Conservation (phyloP, 768 basidiomycete genomes). For the Lepiota subincarnata region DNA sequence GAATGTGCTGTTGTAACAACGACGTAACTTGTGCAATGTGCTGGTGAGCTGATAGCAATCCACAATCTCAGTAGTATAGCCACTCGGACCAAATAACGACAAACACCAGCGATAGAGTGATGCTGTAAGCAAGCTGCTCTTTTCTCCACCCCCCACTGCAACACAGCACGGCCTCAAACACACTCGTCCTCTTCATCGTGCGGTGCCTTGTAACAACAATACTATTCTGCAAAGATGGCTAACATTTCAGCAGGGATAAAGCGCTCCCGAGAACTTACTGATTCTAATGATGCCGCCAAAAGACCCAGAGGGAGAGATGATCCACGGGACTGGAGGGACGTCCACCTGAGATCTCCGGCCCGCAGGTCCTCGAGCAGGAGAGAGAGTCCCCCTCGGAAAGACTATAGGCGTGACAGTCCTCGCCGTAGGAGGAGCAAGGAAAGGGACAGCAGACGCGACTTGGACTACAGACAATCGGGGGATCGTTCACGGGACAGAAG, state of each 20-base stretch:
- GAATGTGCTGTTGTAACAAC: no score
- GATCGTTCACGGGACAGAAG: conserved; percentile 17
- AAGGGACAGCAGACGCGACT: conserved; percentile 25
- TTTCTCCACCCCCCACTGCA: not conserved
- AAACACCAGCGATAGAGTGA: no score
- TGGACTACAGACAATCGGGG: conserved; percentile 8
- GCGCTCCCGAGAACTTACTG: conserved; percentile 66
- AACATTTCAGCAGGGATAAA: conserved; percentile 81
- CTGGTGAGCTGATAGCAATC: no score
- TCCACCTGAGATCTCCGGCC: conserved; percentile 44
- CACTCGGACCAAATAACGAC: no score
- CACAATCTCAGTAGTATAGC: no score
- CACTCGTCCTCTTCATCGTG: conserved; percentile 11
- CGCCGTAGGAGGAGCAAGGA: conserved; percentile 33
- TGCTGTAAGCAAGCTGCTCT: no score
- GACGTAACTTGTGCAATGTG: no score
- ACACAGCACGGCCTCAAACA: conserved; percentile 5
- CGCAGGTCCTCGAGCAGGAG: conserved; percentile 28
- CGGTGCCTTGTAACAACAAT: conserved; percentile 13
- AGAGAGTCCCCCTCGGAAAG: conserved; percentile 32
- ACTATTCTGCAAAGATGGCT: conserved; percentile 55
- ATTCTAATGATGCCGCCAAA: conserved; percentile 43
- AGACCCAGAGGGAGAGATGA: conserved; percentile 54
- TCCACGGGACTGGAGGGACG: conserved; percentile 67
- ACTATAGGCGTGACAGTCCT: conserved; percentile 16